Evolutionary conservation across 805 yeast species (phyloP), one percentile per base, ranked within the genome.

Genomic region (Ogataea dorogensis): DNA sequence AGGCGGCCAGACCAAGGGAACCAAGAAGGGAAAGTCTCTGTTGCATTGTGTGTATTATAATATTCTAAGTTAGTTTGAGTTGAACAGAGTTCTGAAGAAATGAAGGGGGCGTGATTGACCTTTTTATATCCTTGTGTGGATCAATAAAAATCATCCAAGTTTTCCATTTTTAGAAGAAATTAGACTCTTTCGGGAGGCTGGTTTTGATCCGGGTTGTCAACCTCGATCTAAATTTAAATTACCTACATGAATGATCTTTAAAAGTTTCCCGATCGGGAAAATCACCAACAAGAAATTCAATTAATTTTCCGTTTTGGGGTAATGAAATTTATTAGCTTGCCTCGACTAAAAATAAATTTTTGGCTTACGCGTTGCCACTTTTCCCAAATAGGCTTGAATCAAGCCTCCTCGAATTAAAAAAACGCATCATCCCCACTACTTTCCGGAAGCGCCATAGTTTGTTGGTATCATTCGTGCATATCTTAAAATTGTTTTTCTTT

Each of bases 1-100:
- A 46, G 20, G 73, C 59, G 37, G 71, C 67, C 31, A 77, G 54
- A 32, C 55, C 47, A 43, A 75, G 63, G 37, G 74, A 54, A 40
- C 71, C 59, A 34, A 51, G 35, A 24, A 48, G 44, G 22, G 54
- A 46, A 25, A 39, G 38, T 40, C 42, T 51, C 35, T 47, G 42
- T 47, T 51, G 56, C 56, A 51, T 51, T 50, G 30, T 48, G 18
- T 12, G 22, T 12, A 31, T 24, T 31, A 30, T 28, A 16, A 23
- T 16, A 11, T 5, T 32, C 23, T 22, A 22, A 11, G 15, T 4
- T 20, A 20, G 20, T 10, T 7, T 15, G 14, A 9, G n/a, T 2
- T 30, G 33, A 30, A 30, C 33, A 22, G 36, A 20, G 27, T 33
- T 33, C 36, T 33, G 36, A 26, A 17, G 28, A 11, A 23, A n/a